phyloP scores from a whole-genome alignment of 257 asterid genomes.

The Nicotiana tomentosiformis region DNA sequence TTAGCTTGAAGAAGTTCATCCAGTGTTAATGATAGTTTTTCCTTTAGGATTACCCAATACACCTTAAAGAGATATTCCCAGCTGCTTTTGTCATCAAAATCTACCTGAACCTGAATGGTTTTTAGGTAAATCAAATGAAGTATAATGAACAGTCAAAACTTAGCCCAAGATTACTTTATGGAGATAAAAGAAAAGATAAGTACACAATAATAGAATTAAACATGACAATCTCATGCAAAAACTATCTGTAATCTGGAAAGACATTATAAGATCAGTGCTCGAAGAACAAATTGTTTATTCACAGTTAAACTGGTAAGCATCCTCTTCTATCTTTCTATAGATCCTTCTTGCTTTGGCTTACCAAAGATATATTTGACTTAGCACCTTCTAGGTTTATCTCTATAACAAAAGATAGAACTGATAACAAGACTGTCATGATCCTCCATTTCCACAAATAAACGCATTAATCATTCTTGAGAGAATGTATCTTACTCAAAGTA shows the following conservation, averaged over 20 bases:
- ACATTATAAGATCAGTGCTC: neutral
- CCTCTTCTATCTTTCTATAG: neutral
- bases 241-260: neutral
- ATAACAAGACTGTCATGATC: neutral
- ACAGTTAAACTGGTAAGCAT: neutral
- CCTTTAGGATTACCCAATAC: constrained; percentile 71
- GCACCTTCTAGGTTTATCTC: neutral
- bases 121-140: neutral
- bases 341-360: neutral
- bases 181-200: neutral
- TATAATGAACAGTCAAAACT: neutral
- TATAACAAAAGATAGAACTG: neutral
- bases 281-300: neutral
- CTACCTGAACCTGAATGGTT: constrained; percentile 59
- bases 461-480: neutral
- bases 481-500: neutral
- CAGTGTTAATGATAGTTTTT: constrained; percentile 50
- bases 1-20: constrained; percentile 66
- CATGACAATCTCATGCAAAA: neutral
- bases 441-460: neutral
- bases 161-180: neutral
- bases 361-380: neutral
- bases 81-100: constrained; percentile 81
- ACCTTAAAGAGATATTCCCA: constrained; percentile 95
- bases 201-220: neutral